Conservation (phyloP, 2,329 filamentous ascomycete species). For the Hirsutella minnesotensis region DNA sequence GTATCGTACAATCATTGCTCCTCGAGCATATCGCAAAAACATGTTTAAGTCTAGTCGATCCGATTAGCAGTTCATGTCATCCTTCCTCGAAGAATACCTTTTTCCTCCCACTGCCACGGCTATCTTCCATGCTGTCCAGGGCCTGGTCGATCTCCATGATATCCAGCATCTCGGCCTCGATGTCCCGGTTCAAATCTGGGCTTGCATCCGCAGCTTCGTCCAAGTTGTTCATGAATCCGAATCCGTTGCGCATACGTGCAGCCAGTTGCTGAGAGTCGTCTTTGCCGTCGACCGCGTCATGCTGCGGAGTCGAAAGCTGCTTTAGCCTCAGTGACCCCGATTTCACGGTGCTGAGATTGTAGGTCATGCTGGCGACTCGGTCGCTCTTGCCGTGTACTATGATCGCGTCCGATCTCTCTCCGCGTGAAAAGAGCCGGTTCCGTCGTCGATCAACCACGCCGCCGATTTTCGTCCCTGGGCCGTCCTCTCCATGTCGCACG, state of each 20-base stretch:
- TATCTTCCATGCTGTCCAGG: constrained; percentile 41
- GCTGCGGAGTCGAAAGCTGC: constrained; percentile 15
- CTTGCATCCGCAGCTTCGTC: constrained; percentile 39
- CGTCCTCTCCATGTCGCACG: constrained; percentile 40
- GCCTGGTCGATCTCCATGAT: constrained; percentile 55
- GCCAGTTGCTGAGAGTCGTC: constrained; percentile 14
- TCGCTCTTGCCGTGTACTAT: constrained; percentile 38
- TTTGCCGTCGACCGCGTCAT: constrained; percentile 8
- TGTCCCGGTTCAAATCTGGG: constrained; percentile 38
- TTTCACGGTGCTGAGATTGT: constrained; percentile 37
- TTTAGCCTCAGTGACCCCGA: constrained; percentile 22
- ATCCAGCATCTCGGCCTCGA: constrained; percentile 50
- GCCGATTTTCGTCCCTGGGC: constrained; percentile 30
- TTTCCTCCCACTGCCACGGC: constrained; percentile 34
- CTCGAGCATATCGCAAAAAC: neutral
- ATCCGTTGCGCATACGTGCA: constrained; percentile 23
- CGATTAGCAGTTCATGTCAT: constrained; percentile 9
- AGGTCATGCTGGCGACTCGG: constrained; percentile 26
- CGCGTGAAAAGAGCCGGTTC: constrained; percentile 23
- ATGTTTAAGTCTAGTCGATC: constrained; percentile 9
- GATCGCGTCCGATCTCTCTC: constrained; percentile 37
- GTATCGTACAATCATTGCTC: constrained; percentile 11
- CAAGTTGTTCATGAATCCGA: constrained; percentile 40
- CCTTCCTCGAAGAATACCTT: constrained; percentile 39
- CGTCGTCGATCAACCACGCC: constrained; percentile 21